phyloP scores from a whole-genome alignment of 2,329 filamentous ascomycete species.

The Sporothrix phasma region DNA sequence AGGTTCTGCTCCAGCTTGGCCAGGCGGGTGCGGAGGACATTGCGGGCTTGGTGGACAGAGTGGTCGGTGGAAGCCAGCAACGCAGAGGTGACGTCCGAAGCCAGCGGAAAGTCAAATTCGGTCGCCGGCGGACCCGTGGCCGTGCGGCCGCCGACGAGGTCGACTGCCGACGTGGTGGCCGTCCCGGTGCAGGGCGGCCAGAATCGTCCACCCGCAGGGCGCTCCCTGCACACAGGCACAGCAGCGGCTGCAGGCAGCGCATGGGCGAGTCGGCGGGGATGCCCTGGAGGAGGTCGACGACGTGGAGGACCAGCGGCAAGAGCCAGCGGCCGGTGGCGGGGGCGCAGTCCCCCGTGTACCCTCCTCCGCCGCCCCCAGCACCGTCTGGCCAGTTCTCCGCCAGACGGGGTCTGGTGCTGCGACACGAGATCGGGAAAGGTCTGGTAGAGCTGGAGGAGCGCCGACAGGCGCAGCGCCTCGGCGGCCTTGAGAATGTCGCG shows the following conservation, averaged over 20 bases:
- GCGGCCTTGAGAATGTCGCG: slow-evolving; percentile 28
- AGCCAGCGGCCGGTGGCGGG: slow-evolving; percentile 9
- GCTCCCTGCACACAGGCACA: slow-evolving; percentile 20
- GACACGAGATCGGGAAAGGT: slow-evolving; percentile 24
- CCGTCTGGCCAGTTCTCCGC: neutral
- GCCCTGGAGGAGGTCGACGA: slow-evolving; percentile 14
- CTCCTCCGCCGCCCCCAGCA: neutral
- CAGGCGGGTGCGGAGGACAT: slow-evolving; percentile 28
- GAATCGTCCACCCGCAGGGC: slow-evolving; percentile 10
- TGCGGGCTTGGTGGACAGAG: slow-evolving; percentile 23
- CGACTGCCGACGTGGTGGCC: neutral
- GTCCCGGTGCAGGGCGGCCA: too few relatives aligned
- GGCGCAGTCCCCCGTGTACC: neutral
- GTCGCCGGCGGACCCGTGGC: neutral
- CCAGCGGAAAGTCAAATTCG: neutral
- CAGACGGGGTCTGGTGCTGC: neutral
- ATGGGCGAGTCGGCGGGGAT: slow-evolving; percentile 20
- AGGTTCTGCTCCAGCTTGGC: slow-evolving; percentile 29
- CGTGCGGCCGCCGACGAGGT: neutral
- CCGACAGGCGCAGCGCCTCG: slow-evolving; percentile 30
- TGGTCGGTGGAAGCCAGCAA: neutral
- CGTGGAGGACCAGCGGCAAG: slow-evolving; percentile 15
- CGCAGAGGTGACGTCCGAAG: neutral
- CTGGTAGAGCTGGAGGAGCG: slow-evolving; percentile 32
- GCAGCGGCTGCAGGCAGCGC: slow-evolving; percentile 21